Conservation (phyloP, 129 eudicot species). For the Lactuca saligna region DNA sequence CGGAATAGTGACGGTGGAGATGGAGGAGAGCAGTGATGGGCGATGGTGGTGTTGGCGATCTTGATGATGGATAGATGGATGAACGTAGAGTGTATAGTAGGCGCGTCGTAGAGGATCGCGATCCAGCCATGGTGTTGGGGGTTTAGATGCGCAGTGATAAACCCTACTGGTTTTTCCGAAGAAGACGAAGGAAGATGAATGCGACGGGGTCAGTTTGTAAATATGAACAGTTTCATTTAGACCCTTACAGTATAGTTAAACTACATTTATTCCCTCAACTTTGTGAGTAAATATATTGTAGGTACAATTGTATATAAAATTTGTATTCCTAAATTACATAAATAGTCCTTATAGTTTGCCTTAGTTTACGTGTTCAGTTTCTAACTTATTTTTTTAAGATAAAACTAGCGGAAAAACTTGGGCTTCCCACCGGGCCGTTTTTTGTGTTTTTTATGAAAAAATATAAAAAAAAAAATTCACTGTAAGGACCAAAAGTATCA, state of each 20-base stretch:
- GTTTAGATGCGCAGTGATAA: slow-evolving; percentile 31
- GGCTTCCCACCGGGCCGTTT: no score
- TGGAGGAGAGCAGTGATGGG: slow-evolving; percentile 57
- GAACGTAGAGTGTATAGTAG: slow-evolving; percentile 64
- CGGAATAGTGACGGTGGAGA: slow-evolving; percentile 62
- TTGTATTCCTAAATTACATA: no score
- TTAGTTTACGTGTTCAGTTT: no score
- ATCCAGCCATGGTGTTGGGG: slow-evolving; percentile 61
- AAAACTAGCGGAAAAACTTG: no score
- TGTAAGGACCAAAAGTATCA: no score
- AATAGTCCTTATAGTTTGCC: no score
- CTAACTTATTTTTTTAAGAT: no score
- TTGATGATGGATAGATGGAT: slow-evolving; percentile 25
- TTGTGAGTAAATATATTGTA: background rate
- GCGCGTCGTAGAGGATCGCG: slow-evolving; percentile 66
- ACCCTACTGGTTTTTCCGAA: slow-evolving; percentile 28
- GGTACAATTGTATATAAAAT: no score
- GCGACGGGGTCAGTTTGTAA: slow-evolving; percentile 21
- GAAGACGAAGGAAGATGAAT: slow-evolving; percentile 18
- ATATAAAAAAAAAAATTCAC: no score
- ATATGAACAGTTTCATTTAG: slow-evolving; percentile 2
- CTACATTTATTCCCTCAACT: background rate
- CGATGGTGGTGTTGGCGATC: slow-evolving; percentile 41
- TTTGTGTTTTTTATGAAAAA: no score
- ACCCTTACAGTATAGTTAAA: background rate